Base-by-base conservation (phyloP, 352 stramenopile species). In the Phytophthora pistaciae region DNA sequence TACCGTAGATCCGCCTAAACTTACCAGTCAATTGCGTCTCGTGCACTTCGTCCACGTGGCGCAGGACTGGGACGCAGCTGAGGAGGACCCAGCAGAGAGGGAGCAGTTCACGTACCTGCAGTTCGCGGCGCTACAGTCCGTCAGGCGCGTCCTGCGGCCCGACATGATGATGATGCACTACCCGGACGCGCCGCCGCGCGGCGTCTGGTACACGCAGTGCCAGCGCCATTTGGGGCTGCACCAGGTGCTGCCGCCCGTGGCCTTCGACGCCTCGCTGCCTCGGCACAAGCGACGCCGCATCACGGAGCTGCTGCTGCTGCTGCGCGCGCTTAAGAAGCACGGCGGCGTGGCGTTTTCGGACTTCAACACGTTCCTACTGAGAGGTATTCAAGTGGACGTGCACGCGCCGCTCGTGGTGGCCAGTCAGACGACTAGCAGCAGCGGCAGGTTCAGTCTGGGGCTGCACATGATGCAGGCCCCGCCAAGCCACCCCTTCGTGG, bases 191-290 rank as follows among this genome's bases (percentile, higher is more conserved):
- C 76, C 79, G 10, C 36, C 36, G 36, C 64, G 76, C 20, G 79
- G 79, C 18, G 64, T 78, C 10, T 86, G 79, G 79, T 86, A 75
- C 67, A 84, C 79, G 20, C 76, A 86, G 49, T 82, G 76, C 29
- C 79, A 86, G 56, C 73, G 79, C 2, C 74, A 84, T 42, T 55
- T 86, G 27, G 81, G 75, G 46, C 68, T 82, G 20, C 79, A 86
- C 25, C 68, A 77, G 14, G 74, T 86, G 49, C 27, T 83, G n/a
- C 61, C 70, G 2, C 78, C 78, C 0, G 65, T 72, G 31, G 50
- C 75, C 2, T 73, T 77, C 8, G 54, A 54, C 8, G n/a, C 25
- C 11, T 29, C 56, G 52, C 13, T 78, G 7, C 56, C 54, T n/a
- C 18, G 64, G 40, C 64, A 71, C 5, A 31, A 74, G 53, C 62